Base-by-base conservation (phyloP, 2,329 filamentous ascomycete genomes). In the Dothistroma pini region DNA sequence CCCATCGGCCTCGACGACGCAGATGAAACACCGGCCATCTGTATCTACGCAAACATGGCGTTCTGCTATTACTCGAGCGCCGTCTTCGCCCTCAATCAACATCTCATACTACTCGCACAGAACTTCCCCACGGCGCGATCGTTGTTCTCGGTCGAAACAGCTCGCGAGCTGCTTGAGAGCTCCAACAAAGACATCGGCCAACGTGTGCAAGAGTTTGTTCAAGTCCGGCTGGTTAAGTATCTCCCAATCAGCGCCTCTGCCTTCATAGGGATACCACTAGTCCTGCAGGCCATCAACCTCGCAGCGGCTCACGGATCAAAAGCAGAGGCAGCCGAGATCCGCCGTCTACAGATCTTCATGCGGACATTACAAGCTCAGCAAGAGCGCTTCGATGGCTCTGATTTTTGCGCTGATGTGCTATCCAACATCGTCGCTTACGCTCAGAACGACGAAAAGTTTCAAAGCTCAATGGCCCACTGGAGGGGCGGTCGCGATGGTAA, bases 11-110 rank as follows among this genome's bases (percentile, higher is more conserved):
- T 59, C 6, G 60, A 59, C 35, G 54, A 49, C 14, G 49, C 49
- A 12, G 57, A 65, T 44, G 51, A 57, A 14, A 57, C 60, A 12
- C 44, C 54, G 22, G 32, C 57, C 35, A 47, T 62, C n/a, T 59
- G 56, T 25, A 50, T 62, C n/a, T 62, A 59, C 38, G 60, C 49
- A 5, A 59, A 62, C 53, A 59, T 62, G 57, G 47, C 59, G 19
- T 62, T 62, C 34, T 47, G 52, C 41, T 59, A 62, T 34, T 50
- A 62, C 49, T 41, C 56, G 19, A 38, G 51, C 9, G 60, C 60
- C 8, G 25, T 57, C 2, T 59, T 59, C 49, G 60, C 56, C 10
- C 49, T 62, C 32, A 59, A 62, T 47, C 21, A 34, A 10, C 41
- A 59, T 22, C 32, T 59, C 12, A 21, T 62, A 16, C 52, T 62